Conservation (phyloP, 2,329 filamentous ascomycete species). For the Ceratocystiopsis brevicomis region DNA sequence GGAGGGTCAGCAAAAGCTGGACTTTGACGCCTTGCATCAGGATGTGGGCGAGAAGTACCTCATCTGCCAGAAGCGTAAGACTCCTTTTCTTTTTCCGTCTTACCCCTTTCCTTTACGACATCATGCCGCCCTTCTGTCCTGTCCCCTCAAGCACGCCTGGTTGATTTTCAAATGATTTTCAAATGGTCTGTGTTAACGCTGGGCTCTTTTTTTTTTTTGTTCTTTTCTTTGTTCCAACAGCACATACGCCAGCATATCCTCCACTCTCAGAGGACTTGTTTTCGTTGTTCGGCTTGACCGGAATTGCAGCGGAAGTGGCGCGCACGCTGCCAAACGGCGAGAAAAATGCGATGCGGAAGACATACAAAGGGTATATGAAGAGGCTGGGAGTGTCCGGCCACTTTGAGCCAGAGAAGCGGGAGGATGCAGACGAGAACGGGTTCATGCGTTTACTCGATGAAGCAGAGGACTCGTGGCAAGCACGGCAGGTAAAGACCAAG, state of each 20-base stretch:
- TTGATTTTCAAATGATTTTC: neutral
- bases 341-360: constrained; percentile 48
- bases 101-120: neutral
- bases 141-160: neutral
- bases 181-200: constrained; percentile 22
- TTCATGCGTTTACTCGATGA: constrained; percentile 31
- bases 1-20: constrained; percentile 36
- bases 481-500: constrained; percentile 32
- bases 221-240: constrained; percentile 17
- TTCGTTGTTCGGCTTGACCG: constrained; percentile 34
- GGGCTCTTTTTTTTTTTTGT: constrained; percentile 6
- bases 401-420: constrained; percentile 40
- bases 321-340: constrained; percentile 45
- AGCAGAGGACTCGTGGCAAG: constrained; percentile 38
- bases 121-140: neutral
- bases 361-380: constrained; percentile 51
- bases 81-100: constrained; percentile 25
- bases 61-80: constrained; percentile 48
- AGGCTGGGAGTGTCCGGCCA: constrained; percentile 40
- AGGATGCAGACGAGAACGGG: constrained; percentile 30
- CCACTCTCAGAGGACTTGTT: constrained; percentile 37
- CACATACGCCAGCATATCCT: constrained; percentile 29
- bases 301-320: constrained; percentile 41
- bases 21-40: constrained; percentile 45
- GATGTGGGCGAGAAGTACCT: constrained; percentile 50